Base-by-base conservation (phyloP, 2,329 filamentous ascomycete species). In the Sclerotinia sclerotiorum region DNA sequence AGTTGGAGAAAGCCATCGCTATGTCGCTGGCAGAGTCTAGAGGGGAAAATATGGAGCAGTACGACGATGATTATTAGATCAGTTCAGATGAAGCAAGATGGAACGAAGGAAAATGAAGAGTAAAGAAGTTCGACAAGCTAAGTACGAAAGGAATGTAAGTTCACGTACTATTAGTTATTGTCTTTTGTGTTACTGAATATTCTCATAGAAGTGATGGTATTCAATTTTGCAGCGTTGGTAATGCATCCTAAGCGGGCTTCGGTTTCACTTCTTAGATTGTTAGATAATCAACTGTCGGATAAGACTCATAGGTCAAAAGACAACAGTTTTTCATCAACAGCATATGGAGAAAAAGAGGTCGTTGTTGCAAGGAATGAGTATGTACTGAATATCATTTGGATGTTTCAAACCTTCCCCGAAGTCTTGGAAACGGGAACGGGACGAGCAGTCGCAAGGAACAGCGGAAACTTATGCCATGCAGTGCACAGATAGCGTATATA, bases 381-480 rank as follows among this genome's bases (percentile, higher is more conserved):
- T 24, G n/a, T 63, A 21, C 19, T 27, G n/a, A 27, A 29, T 29
- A 29, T 39, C 32, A 39, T 35, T 51, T 51, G n/a, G 51, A 13
- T 51, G 54, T 19, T 39, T 19, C n/a, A n/a, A 35, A 5, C 7
- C 21, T n/a, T 11, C 51, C n/a, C 29, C n/a, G 15, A 39, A 21
- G 21, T 24, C 21, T 11, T 42, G 58, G 46, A 51, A 51, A 35
- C 32, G 46, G n/a, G 21, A 42, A 51, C 15, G 60, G 60, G 29
- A 63, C 46, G 32, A 49, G n/a, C 46, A 51, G n/a, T 39, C 46
- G 46, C 46, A 27, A 39, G 46, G n/a, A 49, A 39, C n/a, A n/a
- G 44, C n/a, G 46, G 32, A 19, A 51, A 52, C 29, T 27, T 63
- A 52, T 42, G 60, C 29, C 32, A 27, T 52, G 60, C 60, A 63